Percentiles rank a stretch among this genome's conserved stretches.
phyloP scores from a whole-genome alignment of 495 filamentous ascomycete genomes.

The Xylaria palmicola region DNA sequence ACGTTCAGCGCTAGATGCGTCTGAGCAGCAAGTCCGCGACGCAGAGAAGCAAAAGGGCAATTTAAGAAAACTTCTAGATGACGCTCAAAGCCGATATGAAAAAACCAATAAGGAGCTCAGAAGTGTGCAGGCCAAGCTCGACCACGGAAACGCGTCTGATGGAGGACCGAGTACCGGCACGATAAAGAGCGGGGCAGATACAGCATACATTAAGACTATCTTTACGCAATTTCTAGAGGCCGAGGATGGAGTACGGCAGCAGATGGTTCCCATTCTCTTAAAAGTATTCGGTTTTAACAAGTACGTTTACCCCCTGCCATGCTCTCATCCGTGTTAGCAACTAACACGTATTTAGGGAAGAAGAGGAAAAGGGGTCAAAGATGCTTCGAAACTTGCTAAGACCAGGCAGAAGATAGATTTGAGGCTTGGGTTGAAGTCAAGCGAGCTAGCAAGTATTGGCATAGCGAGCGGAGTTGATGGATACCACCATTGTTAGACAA shows the following conservation, averaged over 20 bases:
- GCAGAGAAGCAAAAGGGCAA: conserved; percentile 79
- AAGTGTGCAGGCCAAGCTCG: conserved; percentile 36
- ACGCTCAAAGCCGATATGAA: conserved; percentile 71
- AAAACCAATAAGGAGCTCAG: conserved; percentile 70
- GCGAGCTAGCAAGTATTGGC: conserved; percentile 1
- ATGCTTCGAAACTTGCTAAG: conserved; percentile 25
- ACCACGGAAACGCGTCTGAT: conserved; percentile 22
- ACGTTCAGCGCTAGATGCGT: conserved; percentile 77
- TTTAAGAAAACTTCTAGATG: conserved; percentile 71
- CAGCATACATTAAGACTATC: conserved; percentile 92
- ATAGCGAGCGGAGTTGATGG: conserved; percentile 24
- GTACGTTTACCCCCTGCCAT: conserved; percentile 49
- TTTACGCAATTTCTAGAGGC: conserved; percentile 93
- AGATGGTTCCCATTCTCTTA: conserved; percentile 87
- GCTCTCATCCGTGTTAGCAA: neutral
- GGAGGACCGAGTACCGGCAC: conserved; percentile 59
- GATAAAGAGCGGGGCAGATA: conserved; percentile 57
- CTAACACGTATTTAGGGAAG: conserved; percentile 22
- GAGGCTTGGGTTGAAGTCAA: neutral
- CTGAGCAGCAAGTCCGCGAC: conserved; percentile 77
- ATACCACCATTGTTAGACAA: conserved; percentile 11
- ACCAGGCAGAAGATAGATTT: conserved; percentile 13
- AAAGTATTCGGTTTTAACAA: conserved; percentile 90
- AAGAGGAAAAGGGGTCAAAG: conserved; percentile 27
- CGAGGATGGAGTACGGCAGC: conserved; percentile 83